Base-by-base conservation (phyloP, 768 basidiomycete species). In the Rubroboletus pulcherrimus region DNA sequence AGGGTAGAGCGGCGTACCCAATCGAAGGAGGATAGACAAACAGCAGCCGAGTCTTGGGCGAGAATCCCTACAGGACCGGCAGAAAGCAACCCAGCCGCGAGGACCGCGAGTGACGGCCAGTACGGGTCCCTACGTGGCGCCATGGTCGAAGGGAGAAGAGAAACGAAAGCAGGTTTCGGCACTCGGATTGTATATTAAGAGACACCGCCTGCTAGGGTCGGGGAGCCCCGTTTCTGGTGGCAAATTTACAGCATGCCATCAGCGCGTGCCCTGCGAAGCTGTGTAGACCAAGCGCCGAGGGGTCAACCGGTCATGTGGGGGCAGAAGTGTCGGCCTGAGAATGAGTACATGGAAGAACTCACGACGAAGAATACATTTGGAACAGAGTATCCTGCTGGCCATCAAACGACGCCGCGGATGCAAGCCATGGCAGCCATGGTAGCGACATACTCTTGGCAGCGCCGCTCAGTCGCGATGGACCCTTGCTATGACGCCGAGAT, bases 11-110 rank as follows among this genome's bases (percentile, higher is more conserved):
- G 11, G 53, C 70, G 10, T 49, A 71, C 72, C 73, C 72, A 73
- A 50, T 35, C 24, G 37, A 59, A 72, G 24, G 51, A 33, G 38
- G 58, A 49, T 0, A 49, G 37, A 54, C 73, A 73, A 12, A 21
- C n/a, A 17, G 44, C 70, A 12, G 44, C 8, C 7, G 72, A 44
- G 1, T 59, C 47, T 47, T 73, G 72, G 8, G 71, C 70, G 5
- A 54, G 45, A 19, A 45, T 45, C 17, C 53, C 48, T 4, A 44
- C 7, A 1, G 64, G 72, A 24, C 55, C 57, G 7, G 51, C 17
- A n/a, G 54, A 53, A 37, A 71, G 56, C 12, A 67, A 34, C 9
- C 47, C 62, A 11, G 49, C 29, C 7, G 52, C 21, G 21, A 71
- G 57, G 45, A 66, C 39, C 40, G 57, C 59, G 42, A 68, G 51